Evolutionary conservation across 2,329 filamentous ascomycete species (phyloP).

Genomic region (Diaporthe nobilis): DNA sequence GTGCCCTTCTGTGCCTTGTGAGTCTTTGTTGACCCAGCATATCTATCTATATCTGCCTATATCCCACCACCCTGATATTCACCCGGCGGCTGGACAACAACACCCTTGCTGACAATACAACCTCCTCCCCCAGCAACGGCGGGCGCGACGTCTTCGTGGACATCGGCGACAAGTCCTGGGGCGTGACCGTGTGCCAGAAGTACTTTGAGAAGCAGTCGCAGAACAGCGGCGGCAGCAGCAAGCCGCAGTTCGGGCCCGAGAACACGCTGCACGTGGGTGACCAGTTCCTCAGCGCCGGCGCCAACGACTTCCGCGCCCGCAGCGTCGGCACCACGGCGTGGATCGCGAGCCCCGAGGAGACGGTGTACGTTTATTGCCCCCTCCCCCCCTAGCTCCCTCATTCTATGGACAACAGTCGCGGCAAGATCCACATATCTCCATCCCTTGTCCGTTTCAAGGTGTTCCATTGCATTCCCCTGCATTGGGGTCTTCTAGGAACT

Average conservation of each 20-base stretch:
- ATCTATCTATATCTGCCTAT: too few species aligned
- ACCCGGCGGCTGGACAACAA: too few species aligned
- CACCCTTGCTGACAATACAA: not conserved
- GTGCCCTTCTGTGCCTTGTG: constrained; percentile 94
- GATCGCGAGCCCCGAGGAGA: constrained; percentile 95
- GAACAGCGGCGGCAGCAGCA: constrained; percentile 25
- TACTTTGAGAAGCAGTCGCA: constrained; percentile 78
- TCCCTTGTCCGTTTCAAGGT: too few species aligned
- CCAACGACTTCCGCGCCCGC: constrained; percentile 97
- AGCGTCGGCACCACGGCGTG: constrained; percentile 95
- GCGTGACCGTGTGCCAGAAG: constrained; percentile 90
- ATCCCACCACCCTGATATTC: too few species aligned
- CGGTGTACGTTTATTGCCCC: constrained; percentile 63
- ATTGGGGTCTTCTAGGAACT: not conserved
- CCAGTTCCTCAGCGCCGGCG: constrained; percentile 94
- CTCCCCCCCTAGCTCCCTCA: too few species aligned
- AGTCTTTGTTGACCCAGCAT: not conserved
- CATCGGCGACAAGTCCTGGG: constrained; percentile 98
- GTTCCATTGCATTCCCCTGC: not conserved
- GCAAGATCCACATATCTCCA: not conserved
- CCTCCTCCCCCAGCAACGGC: constrained; percentile 72
- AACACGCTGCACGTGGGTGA: constrained; percentile 95
- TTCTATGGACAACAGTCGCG: not conserved
- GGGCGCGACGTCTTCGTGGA: constrained; percentile 98
- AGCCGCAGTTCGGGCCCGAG: constrained; percentile 71